Conservation (phyloP, 352 stramenopile species). For the Phytophthora constricta region DNA sequence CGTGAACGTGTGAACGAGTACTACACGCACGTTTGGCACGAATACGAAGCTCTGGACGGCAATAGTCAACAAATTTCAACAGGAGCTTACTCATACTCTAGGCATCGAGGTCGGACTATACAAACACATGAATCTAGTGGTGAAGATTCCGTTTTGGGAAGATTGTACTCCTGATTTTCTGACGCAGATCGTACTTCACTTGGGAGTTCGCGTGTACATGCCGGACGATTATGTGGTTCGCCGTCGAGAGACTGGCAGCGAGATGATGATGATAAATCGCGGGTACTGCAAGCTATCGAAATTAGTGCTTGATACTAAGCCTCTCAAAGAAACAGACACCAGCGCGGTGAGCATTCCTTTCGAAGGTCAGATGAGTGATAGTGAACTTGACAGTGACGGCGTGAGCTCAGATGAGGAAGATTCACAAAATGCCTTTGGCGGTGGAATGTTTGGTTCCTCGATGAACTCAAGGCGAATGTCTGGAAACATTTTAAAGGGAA, state of each 20-base stretch:
- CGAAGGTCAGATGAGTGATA: slow-evolving; percentile 18
- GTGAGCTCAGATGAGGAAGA: neutral
- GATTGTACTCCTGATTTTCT: slow-evolving; percentile 31
- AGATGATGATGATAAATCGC: slow-evolving; percentile 40
- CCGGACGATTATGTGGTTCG: slow-evolving; percentile 18
- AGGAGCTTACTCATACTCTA: slow-evolving; percentile 38
- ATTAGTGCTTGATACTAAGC: too few species aligned
- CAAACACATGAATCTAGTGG: slow-evolving; percentile 25
- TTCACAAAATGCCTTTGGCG: neutral
- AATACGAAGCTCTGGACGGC: slow-evolving; percentile 40
- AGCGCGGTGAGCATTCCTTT: too few species aligned
- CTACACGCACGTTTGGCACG: slow-evolving; percentile 39
- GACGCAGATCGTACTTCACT: slow-evolving; percentile 22
- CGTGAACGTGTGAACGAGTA: slow-evolving; percentile 36
- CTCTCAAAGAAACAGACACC: too few species aligned
- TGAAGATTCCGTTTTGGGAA: slow-evolving; percentile 26
- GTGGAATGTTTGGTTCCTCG: neutral
- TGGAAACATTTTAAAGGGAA: neutral
- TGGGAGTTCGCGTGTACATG: slow-evolving; percentile 34
- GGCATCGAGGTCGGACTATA: slow-evolving; percentile 32
- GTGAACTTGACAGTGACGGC: neutral
- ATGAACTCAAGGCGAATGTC: neutral
- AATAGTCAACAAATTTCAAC: slow-evolving; percentile 17
- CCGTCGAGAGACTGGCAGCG: slow-evolving; percentile 22
- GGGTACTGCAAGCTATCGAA: slow-evolving; percentile 33